Conservation (phyloP, 75 land plant genomes). For the Pinus albicaulis region DNA sequence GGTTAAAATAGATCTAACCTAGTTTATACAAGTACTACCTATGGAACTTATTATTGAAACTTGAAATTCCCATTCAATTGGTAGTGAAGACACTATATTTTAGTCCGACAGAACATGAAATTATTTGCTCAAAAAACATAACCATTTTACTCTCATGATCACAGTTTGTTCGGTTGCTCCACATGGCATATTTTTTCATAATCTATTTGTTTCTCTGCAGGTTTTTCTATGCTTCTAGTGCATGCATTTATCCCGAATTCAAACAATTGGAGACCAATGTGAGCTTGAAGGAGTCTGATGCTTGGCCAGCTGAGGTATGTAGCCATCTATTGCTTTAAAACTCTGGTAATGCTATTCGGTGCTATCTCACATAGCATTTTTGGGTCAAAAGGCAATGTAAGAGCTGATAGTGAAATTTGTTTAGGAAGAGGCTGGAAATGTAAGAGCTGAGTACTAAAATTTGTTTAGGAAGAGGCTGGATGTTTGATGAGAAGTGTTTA, state of each 20-base stretch:
- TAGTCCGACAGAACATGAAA: too few species aligned
- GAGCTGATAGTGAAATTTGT: not conserved
- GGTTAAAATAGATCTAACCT: too few species aligned
- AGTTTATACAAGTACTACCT: too few species aligned
- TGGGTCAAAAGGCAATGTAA: not conserved
- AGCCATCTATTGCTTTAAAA: not conserved
- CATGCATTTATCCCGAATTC: conserved; percentile 91
- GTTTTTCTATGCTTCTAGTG: conserved; percentile 93
- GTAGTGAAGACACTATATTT: too few species aligned
- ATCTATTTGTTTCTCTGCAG: conserved; percentile 30
- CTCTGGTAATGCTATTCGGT: not conserved
- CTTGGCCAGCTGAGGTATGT: conserved; percentile 94
- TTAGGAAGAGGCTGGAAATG: not conserved
- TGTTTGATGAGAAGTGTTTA: too few species aligned
- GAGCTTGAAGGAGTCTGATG: conserved; percentile 94
- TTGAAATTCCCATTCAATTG: too few species aligned
- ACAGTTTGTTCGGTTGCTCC: too few species aligned
- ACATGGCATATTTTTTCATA: not conserved
- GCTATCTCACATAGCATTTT: not conserved
- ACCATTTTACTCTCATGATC: too few species aligned
- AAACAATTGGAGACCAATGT: conserved; percentile 90
- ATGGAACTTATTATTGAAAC: too few species aligned
- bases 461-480: not conserved
- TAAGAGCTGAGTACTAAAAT: too few species aligned
- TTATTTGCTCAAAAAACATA: too few species aligned